Base-by-base conservation (phyloP, 2,329 filamentous ascomycete genomes). In the Hirsutella thompsonii region DNA sequence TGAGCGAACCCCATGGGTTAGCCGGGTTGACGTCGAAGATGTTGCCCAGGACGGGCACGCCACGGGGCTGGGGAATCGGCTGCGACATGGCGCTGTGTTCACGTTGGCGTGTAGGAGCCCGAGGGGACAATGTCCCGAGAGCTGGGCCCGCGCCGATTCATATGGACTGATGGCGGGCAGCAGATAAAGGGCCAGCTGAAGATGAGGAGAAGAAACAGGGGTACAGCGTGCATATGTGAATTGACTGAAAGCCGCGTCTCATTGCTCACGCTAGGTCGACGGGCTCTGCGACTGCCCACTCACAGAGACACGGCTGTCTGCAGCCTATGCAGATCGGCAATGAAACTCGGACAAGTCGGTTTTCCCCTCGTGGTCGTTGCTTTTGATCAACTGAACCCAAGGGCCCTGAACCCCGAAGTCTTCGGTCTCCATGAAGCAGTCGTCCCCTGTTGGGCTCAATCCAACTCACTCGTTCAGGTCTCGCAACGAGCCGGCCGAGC, bases 1-100 rank as follows among this genome's bases (percentile, higher is more conserved):
- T 62, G 26, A 63, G 50, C 1, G 57, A 63, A 4, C 46, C 39
- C 60, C 60, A 63, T 0, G 58, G 58, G 40, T 63, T 63, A 47
- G 45, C 52, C 6, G 59, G 51, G 13, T 57, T 51, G 32, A 63
- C 42, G 30, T 61, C 51, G 33, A 60, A 55, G 38, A 63, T 50
- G 46, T 63, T 63, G 23, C 60, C 60, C 11, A 63, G 42, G 20
- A 63, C n/a, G 28, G 60, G 60, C 10, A 62, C 35, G 5, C 57
- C 58, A 5, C 51, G 50, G 0, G 60, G 60, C 34, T 54, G 56
- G 1, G 58, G 59, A 36, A 63, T 63, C 3, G 59, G 55, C 5
- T 52, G 50, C 21, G 59, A 37, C 60, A 62, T 63, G 37, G 4
- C 48, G 32, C 32, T 34, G 13, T 18, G 6, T 18, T 34, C 14